Percentiles rank a stretch among this genome's conserved stretches.
Evolutionary conservation across 768 basidiomycete species (phyloP).

Genomic region (Kwoniella mangroviensis): DNA sequence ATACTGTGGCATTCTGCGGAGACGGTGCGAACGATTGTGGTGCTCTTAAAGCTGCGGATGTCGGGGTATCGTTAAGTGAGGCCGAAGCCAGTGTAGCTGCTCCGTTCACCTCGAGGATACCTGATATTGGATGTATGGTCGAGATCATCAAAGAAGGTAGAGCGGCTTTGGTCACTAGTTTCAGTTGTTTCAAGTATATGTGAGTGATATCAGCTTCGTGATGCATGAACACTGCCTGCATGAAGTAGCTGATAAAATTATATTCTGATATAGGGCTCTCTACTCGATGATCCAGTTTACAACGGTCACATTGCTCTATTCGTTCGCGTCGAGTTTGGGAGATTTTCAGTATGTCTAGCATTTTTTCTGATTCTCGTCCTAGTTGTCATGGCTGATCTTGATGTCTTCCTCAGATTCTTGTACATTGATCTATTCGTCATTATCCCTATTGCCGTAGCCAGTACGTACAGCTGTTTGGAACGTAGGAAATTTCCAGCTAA

Average conservation of each 20-base stretch:
- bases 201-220: conserved; percentile 59
- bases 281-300: conserved; percentile 99
- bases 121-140: conserved; percentile 93
- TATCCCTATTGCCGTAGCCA: conserved; percentile 93
- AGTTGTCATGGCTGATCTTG: background rate
- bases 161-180: conserved; percentile 94
- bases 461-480: conserved; percentile 63
- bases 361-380: background rate
- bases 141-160: conserved; percentile 97
- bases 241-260: conserved; percentile 60
- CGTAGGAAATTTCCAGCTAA: conserved; percentile 1
- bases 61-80: conserved; percentile 93
- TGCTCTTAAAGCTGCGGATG: conserved; percentile 96
- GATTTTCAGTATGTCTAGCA: conserved; percentile 78
- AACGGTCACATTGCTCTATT: conserved; percentile 93
- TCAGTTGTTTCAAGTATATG: conserved; percentile 99
- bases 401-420: conserved; percentile 68
- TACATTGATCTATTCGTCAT: conserved; percentile 99
- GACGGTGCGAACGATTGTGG: conserved; percentile 99
- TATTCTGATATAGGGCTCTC: conserved; percentile 70
- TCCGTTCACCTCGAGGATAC: conserved; percentile 89
- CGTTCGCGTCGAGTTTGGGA: conserved; percentile 92
- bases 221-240: conserved; percentile 61
- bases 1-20: conserved; percentile 97
- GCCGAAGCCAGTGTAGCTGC: conserved; percentile 98